A percentile compares a stretch with the other conserved stretches of the same genome.
These are phyloP conservation scores for Boletus chippewaensis DNA, from an alignment of 1,284 basidiomycete genomes.

Conservation along the genomic window DNA sequence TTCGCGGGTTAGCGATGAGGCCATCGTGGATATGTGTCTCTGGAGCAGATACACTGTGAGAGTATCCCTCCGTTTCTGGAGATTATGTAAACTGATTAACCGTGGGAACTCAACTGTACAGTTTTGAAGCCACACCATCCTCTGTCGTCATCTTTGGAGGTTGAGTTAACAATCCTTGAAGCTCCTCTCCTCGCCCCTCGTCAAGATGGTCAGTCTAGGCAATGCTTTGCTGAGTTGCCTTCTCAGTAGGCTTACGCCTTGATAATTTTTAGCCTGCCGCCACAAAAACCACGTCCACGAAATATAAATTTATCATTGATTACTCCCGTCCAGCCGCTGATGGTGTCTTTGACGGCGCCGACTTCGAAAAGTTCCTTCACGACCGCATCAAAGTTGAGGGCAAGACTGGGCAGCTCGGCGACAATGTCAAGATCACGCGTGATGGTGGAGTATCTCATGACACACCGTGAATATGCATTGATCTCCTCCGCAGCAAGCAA, in stretches of 20 bases:
- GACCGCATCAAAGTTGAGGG: conserved; percentile 87
- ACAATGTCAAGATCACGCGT: conserved; percentile 73
- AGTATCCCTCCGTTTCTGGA: conserved; percentile 10
- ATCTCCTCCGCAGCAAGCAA: conserved; percentile 45
- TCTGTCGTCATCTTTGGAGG: conserved; percentile 5
- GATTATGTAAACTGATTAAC: conserved; percentile 12
- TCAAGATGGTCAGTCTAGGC: conserved; percentile 66
- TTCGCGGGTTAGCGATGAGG: conserved; percentile 49
- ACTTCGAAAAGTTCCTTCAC: conserved; percentile 91
- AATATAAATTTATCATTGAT: conserved; percentile 93
- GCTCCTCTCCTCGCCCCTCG: conserved; percentile 8
- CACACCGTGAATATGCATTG: neutral
- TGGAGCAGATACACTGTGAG: conserved; percentile 3
- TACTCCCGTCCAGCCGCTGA: conserved; percentile 89
- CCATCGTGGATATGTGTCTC: conserved; percentile 12
- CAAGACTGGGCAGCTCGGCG: conserved; percentile 82
- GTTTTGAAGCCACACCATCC: conserved; percentile 22
- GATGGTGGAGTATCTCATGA: conserved; percentile 53
- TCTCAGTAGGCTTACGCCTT: conserved; percentile 82
- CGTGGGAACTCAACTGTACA: conserved; percentile 38
- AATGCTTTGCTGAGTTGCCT: conserved; percentile 84
- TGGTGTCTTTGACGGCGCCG: conserved; percentile 86
- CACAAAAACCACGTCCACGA: conserved; percentile 60
- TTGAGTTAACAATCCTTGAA: neutral
- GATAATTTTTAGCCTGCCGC: conserved; percentile 51